A percentile compares a stretch with the other conserved stretches of the same genome.
These are phyloP conservation scores for Solanum sejunctum DNA, from an alignment of 257 asterid species.

Conservation along the genomic window DNA sequence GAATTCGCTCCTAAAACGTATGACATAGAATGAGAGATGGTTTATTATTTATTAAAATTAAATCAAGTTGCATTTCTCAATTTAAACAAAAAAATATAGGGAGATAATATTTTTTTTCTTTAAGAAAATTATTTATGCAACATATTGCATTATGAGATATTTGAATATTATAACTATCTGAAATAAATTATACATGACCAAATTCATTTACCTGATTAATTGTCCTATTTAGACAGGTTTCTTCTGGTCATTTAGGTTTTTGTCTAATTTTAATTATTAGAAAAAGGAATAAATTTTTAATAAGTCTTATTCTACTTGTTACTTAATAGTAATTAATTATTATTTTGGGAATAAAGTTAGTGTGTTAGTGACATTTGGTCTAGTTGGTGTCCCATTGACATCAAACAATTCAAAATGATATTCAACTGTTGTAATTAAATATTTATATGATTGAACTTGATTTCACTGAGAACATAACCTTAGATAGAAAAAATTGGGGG, in stretches of 20 bases:
- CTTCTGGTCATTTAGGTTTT: background rate
- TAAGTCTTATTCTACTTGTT: background rate
- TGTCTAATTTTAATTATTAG: background rate
- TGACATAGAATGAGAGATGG: too few species aligned
- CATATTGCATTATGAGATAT: too few species aligned
- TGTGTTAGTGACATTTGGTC: background rate
- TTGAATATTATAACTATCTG: too few species aligned
- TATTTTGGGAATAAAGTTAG: background rate
- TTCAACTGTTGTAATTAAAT: background rate
- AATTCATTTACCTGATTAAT: background rate
- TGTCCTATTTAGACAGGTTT: background rate
- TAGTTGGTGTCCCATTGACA: background rate
- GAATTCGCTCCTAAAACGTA: too few species aligned
- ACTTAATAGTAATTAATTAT: background rate
- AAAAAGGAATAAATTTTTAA: background rate
- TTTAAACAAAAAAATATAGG: too few species aligned
- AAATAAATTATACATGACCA: background rate
- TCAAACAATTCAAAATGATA: background rate
- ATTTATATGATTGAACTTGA: background rate
- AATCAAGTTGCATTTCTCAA: too few species aligned
- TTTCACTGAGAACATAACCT: too few species aligned
- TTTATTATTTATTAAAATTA: too few species aligned
- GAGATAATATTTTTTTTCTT: too few species aligned
- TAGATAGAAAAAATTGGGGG: too few species aligned
- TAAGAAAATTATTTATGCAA: too few species aligned